A percentile compares a stretch with the other conserved stretches of the same genome.
Conservation (phyloP, 2,329 filamentous ascomycete species). For the Escovopsis sp. region DNA sequence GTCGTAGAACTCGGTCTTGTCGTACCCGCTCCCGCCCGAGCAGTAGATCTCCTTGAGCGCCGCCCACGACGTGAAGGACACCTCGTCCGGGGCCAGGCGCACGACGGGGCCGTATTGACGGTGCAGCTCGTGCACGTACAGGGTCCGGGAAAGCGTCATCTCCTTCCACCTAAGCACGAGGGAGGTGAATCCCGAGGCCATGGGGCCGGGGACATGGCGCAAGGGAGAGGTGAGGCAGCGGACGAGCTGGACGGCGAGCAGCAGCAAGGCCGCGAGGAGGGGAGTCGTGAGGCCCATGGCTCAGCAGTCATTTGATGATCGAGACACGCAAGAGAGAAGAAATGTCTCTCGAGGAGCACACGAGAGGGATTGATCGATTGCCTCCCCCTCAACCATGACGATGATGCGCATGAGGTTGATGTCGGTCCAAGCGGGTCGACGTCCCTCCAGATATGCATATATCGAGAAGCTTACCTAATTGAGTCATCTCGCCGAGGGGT, state of each 20-base stretch:
- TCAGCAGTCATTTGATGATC: too few relatives aligned
- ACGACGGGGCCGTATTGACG: slow-evolving; percentile 40
- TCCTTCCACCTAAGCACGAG: slow-evolving; percentile 41
- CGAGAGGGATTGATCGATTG: too few relatives aligned
- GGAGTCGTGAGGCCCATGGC: slow-evolving; percentile 17
- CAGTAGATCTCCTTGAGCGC: slow-evolving; percentile 50
- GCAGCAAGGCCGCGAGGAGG: slow-evolving; percentile 11
- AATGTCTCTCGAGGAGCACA: too few relatives aligned
- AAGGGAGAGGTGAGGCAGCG: slow-evolving; percentile 19
- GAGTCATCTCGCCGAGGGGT: too few relatives aligned
- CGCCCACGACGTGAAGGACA: slow-evolving; percentile 40
- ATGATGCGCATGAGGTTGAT: too few relatives aligned
- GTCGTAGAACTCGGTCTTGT: slow-evolving; percentile 51
- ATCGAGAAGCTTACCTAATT: too few relatives aligned
- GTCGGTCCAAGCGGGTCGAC: too few relatives aligned
- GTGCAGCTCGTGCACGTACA: slow-evolving; percentile 42
- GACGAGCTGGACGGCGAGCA: slow-evolving; percentile 13
- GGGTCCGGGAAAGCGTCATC: slow-evolving; percentile 35
- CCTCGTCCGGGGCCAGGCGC: slow-evolving; percentile 42
- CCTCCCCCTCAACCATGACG: too few relatives aligned
- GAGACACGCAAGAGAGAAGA: too few relatives aligned
- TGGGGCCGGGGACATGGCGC: slow-evolving; percentile 32
- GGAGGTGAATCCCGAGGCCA: slow-evolving; percentile 33
- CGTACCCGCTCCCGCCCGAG: slow-evolving; percentile 45
- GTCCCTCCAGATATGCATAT: too few relatives aligned